Evolutionary conservation across 371 early-diverging fungal genomes (phyloP).

Genomic region (Actinomortierella wolfii): DNA sequence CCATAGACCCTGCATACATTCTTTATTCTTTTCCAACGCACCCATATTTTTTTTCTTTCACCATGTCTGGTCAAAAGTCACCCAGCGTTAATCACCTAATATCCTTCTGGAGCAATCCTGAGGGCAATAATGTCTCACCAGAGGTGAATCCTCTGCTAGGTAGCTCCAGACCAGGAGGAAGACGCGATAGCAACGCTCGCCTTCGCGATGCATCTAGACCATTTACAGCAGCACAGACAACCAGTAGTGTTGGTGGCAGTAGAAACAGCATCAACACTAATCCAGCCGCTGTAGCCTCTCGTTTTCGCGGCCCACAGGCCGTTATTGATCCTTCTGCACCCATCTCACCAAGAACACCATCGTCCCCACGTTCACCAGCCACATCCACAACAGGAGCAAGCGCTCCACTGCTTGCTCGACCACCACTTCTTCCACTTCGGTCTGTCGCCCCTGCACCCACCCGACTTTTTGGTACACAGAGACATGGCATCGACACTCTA

Average conservation of each 20-base stretch:
- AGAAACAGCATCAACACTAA: too few relatives aligned
- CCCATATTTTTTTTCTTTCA: too few relatives aligned
- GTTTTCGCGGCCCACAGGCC: background rate
- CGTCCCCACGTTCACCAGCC: background rate
- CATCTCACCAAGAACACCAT: background rate
- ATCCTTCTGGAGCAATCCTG: conserved; percentile 40
- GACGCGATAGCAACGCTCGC: background rate
- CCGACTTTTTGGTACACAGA: conserved; percentile 31
- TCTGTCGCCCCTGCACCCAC: conserved; percentile 39
- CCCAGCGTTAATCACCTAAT: conserved; percentile 41
- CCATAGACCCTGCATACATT: too few relatives aligned
- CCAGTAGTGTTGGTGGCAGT: too few relatives aligned
- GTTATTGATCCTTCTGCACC: background rate
- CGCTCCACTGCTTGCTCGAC: background rate
- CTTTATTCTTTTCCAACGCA: too few relatives aligned
- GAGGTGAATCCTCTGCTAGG: too few relatives aligned
- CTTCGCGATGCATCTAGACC: background rate
- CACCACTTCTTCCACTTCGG: conserved; percentile 34
- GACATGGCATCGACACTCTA: conserved; percentile 28
- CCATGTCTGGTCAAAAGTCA: conserved; percentile 8
- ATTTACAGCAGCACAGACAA: background rate
- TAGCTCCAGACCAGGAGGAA: background rate
- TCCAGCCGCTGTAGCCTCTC: background rate
- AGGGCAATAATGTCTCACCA: conserved; percentile 1
- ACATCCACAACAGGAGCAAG: conserved; percentile 2